A percentile compares a stretch with the other conserved stretches of the same genome.
Evolutionary conservation across 495 filamentous ascomycete species (phyloP).

Genomic region (Immersiella caudata): DNA sequence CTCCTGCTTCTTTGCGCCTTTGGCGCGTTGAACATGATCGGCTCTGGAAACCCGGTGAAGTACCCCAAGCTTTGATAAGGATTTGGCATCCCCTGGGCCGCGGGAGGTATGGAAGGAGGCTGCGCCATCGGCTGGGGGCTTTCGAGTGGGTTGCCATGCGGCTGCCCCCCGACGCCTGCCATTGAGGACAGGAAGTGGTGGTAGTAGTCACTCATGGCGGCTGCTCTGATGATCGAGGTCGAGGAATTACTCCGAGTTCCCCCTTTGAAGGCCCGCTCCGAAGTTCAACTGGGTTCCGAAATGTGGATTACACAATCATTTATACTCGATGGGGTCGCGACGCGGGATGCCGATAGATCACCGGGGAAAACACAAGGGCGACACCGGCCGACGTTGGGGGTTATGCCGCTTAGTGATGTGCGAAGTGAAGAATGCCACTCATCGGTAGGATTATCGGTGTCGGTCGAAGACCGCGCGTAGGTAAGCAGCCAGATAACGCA

Average conservation of each 20-base stretch:
- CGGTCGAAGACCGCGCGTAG: background rate
- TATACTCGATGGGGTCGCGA: slow-evolving; percentile 2
- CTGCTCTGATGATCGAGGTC: background rate
- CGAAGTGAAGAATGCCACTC: background rate
- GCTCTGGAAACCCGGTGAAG: slow-evolving; percentile 50
- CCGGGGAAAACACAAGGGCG: background rate
- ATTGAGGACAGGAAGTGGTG: slow-evolving; percentile 51
- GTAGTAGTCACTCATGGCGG: slow-evolving; percentile 54
- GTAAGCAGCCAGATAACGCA: background rate
- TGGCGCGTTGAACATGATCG: slow-evolving; percentile 52
- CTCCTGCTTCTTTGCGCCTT: slow-evolving; percentile 59
- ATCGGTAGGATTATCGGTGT: background rate
- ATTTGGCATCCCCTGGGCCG: slow-evolving; percentile 38
- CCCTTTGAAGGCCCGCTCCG: background rate
- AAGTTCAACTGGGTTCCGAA: background rate
- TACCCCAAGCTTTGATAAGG: slow-evolving; percentile 50
- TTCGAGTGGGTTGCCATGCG: slow-evolving; percentile 40
- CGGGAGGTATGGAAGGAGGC: slow-evolving; percentile 34
- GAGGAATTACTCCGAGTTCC: background rate
- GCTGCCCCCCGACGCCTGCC: slow-evolving; percentile 46
- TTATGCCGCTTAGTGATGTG: background rate
- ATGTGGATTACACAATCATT: background rate
- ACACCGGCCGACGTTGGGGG: background rate
- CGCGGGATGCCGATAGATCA: background rate
- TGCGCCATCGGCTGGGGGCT: slow-evolving; percentile 40